These are phyloP conservation scores for Penicillium argentinense DNA, from an alignment of 495 filamentous ascomycete genomes.

Conservation along the genomic window DNA sequence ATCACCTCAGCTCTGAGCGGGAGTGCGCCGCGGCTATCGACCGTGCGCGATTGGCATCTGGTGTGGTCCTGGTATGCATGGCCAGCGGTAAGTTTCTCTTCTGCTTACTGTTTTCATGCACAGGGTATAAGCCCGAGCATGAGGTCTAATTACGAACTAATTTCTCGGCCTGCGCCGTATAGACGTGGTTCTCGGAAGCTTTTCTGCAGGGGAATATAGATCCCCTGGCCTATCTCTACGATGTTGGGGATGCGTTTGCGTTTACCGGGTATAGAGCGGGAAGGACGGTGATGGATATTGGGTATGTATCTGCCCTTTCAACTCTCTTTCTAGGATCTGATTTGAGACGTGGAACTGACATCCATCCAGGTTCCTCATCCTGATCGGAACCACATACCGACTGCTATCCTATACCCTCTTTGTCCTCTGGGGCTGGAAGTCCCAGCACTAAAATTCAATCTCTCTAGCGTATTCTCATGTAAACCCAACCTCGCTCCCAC, in stretches of 20 bases:
- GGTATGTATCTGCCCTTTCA: not conserved
- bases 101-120: not conserved
- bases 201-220: constrained; percentile 50
- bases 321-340: not conserved
- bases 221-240: constrained; percentile 42
- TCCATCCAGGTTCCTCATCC: not conserved
- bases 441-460: not conserved
- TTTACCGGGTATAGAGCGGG: not conserved
- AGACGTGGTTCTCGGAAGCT: constrained; percentile 53
- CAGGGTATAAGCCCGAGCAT: not conserved
- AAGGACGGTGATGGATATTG: not conserved
- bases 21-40: constrained; percentile 46
- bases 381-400: not conserved
- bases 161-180: not conserved
- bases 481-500: too few relatives aligned
- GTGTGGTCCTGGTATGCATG: constrained; percentile 54
- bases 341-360: not conserved
- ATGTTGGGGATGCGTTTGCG: constrained; percentile 1
- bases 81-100: constrained; percentile 38
- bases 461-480: not conserved
- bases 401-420: not conserved
- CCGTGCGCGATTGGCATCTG: constrained; percentile 51
- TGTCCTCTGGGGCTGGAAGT: not conserved
- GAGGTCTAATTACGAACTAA: not conserved
- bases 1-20: constrained; percentile 52